Evolutionary conservation across 805 yeast genomes (phyloP), one percentile per base, ranked within the genome.

Genomic region (Nakazawaea holstii): DNA sequence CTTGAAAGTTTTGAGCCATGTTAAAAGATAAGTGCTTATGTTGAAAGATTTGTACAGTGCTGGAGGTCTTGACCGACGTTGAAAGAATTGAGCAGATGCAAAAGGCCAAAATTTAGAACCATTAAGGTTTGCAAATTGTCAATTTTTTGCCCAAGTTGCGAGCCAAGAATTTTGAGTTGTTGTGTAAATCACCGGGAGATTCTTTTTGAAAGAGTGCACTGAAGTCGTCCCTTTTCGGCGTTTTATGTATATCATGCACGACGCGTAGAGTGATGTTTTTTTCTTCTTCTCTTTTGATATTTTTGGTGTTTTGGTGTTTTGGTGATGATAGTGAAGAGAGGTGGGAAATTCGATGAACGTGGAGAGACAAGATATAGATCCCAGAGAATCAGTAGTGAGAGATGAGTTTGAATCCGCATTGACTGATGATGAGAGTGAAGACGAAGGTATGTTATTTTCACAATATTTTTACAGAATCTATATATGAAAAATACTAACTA

Each of bases 391-490:
- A 7, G n/a, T 35, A 10, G 24, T 20, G 29, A 24, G 30, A 11
- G 47, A 48, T 39, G 41, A 38, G 28, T 35, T 30, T 15, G 43
- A 33, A 11, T 39, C 43, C 4, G 41, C 24, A 11, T 33, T 48
- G 11, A 48, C 50, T 4, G 50, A 48, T 27, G 28, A 33, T 17
- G 50, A 47, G 14, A 28, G 27, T 31, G 50, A 47, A 17, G 46
- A 42, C n/a, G 43, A 46, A 30, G 39, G 47, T 30, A 31, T 4
- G 41, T 43, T 15, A 10, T 8, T 9, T 8, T 20, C 27, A 36
- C 14, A n/a, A 39, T 14, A 27, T 26, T 14, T 13, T n/a, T 14
- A 27, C 24, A 20, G n/a, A n/a, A n/a, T n/a, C n/a, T n/a, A n/a
- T n/a, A n/a, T n/a, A n/a, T n/a, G n/a, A n/a, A n/a, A n/a, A n/a